Base-by-base conservation (phyloP, 768 basidiomycete genomes). In the Panus rudis region DNA sequence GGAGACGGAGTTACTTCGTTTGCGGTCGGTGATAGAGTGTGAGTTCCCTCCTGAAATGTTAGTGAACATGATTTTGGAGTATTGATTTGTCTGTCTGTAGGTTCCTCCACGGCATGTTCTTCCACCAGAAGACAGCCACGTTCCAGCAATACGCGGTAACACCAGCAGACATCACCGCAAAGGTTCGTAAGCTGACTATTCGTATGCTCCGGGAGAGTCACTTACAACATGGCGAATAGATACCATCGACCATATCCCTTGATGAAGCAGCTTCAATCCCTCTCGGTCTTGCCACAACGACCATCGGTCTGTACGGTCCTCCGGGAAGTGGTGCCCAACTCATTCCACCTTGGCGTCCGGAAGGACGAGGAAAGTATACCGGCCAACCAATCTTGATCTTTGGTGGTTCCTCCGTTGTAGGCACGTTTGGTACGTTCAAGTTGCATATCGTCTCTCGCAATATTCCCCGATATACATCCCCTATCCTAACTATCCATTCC, bases 201-300 rank as follows among this genome's bases (percentile, higher is more conserved):
- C 1, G 16, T 3, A 34, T 16, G 21, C 7, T 12, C 5, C 6
- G 13, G 14, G 12, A 4, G 13, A 39, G 2, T 21, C 25, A 12
- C 28, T 20, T 11, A 35, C 6, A 32, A 12, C 4, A 34, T 23
- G n/a, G 10, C 19, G 2, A 16, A 40, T 35, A 65, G 60, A 62
- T 69, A 6, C 70, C 69, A 6, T 23, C 46, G 19, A 59, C 57
- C 17, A 17, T 70, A 8, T 57, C 59, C 0, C 62, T 63, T 40
- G 68, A 69, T 4, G 49, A 66, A 25, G 71, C 66, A 0, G 55
- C 68, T 0, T 60, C 68, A 6, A 46, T 72, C 13, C 67, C 70
- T 1, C 47, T 64, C 11, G 63, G 47, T 0, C 42, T 69, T 11
- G 52, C 57, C 2, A 63, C 66, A 1, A 69, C 68, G 0, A 62